phyloP scores from a whole-genome alignment of 108 stramenopile species.

The Stephanodiscus minutulus region DNA sequence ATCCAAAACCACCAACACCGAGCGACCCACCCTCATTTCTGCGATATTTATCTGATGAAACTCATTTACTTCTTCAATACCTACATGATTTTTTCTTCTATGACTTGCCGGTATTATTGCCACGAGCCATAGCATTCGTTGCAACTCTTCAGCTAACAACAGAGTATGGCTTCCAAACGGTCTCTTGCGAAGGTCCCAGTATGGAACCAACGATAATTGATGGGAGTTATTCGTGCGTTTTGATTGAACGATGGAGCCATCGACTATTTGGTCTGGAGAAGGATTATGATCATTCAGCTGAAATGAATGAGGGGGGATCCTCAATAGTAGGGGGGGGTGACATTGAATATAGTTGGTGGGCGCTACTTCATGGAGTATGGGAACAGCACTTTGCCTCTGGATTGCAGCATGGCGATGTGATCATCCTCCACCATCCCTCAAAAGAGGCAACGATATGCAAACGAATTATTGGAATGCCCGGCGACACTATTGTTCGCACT shows the following conservation, averaged over 20 bases:
- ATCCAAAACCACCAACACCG: constrained; percentile 15
- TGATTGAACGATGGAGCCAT: constrained; percentile 82
- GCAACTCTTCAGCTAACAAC: constrained; percentile 64
- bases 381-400: constrained; percentile 58
- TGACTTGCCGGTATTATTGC: constrained; percentile 19
- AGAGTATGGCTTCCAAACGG: constrained; percentile 81
- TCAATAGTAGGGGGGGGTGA: constrained; percentile 4
- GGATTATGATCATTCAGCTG: constrained; percentile 18
- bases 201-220: constrained; percentile 93
- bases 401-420: constrained; percentile 85
- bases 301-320: constrained; percentile 5
- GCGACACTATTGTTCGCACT: constrained; percentile 78
- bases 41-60: constrained; percentile 14
- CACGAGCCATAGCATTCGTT: constrained; percentile 33
- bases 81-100: constrained; percentile 10
- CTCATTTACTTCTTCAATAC: constrained; percentile 13
- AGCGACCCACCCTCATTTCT: constrained; percentile 15
- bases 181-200: constrained; percentile 87
- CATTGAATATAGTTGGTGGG: constrained; percentile 9
- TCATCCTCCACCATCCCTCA: constrained; percentile 84
- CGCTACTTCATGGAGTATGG: constrained; percentile 39
- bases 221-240: constrained; percentile 48
- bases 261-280: constrained; percentile 59
- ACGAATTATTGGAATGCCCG: constrained; percentile 90
- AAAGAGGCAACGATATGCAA: constrained; percentile 91